A percentile compares a stretch with the other conserved stretches of the same genome.
Evolutionary conservation across 768 basidiomycete species (phyloP).

Genomic region (Cubamyces lactineus): DNA sequence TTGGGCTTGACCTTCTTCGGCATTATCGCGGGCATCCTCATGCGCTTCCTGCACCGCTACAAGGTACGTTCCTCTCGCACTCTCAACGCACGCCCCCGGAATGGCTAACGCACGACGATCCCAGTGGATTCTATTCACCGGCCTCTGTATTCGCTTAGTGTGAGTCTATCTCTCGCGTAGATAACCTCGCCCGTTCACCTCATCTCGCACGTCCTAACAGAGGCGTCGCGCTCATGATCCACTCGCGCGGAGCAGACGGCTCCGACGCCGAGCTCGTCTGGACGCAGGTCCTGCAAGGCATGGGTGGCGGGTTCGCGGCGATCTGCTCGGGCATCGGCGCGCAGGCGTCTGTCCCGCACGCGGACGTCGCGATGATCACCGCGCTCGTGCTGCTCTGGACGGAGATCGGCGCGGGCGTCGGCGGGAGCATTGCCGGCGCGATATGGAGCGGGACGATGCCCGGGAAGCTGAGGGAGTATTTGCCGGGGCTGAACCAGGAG

Average conservation of each 20-base stretch:
- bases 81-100: background rate
- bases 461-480: conserved; percentile 28
- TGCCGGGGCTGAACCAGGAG: conserved; percentile 20
- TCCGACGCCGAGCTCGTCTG: conserved; percentile 44
- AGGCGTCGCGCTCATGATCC: conserved; percentile 36
- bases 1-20: conserved; percentile 50
- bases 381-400: conserved; percentile 48
- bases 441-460: conserved; percentile 34
- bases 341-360: conserved; percentile 51
- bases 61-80: conserved; percentile 33
- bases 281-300: conserved; percentile 52
- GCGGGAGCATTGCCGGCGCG: conserved; percentile 39
- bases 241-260: conserved; percentile 29
- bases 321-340: conserved; percentile 45
- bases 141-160: conserved; percentile 35
- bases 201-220: conserved; percentile 6
- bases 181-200: background rate
- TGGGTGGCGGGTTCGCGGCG: conserved; percentile 55
- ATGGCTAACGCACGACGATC: background rate
- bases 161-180: conserved; percentile 13
- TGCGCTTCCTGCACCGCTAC: conserved; percentile 49
- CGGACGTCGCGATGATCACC: conserved; percentile 50
- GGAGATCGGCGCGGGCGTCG: conserved; percentile 47
- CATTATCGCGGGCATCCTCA: conserved; percentile 50
- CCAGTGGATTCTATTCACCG: conserved; percentile 44